Conservation (phyloP, 768 basidiomycete species). For the Saitozyma sp. region DNA sequence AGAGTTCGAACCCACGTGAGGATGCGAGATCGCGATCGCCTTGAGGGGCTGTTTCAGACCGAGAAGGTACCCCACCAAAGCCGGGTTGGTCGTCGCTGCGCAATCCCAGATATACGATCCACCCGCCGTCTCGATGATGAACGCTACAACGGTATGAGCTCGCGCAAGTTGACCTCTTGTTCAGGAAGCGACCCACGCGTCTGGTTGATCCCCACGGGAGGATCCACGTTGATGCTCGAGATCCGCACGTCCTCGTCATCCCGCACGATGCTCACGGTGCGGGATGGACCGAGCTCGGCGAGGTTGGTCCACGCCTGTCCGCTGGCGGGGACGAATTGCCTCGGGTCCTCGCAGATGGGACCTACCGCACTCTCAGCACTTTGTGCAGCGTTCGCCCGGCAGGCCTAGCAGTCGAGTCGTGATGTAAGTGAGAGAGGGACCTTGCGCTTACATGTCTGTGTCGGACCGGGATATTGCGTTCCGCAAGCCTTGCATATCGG, state of each 20-base stretch:
- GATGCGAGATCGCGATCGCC: conserved; percentile 49
- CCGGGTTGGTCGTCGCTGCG: conserved; percentile 37
- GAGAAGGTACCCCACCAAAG: conserved; percentile 25
- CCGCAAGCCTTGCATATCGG: conserved; percentile 50
- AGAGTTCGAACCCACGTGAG: conserved; percentile 37
- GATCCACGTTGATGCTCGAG: conserved; percentile 36
- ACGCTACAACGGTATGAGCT: conserved; percentile 26
- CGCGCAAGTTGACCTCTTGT: not conserved
- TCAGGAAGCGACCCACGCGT: conserved; percentile 33
- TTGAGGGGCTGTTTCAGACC: conserved; percentile 36
- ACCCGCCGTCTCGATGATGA: conserved; percentile 39
- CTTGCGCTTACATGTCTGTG: conserved; percentile 21
- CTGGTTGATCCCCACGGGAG: conserved; percentile 47
- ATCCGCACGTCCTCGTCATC: conserved; percentile 45
- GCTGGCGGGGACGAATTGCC: conserved; percentile 41
- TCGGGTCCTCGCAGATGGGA: conserved; percentile 39
- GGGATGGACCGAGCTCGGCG: conserved; percentile 19
- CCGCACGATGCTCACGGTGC: conserved; percentile 27
- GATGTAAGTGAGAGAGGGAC: too few relatives aligned
- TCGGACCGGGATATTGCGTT: conserved; percentile 38
- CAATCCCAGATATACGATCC: conserved; percentile 52
- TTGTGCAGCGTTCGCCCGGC: not conserved
- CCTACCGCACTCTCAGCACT: conserved; percentile 11
- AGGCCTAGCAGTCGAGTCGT: not conserved
- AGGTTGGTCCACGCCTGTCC: conserved; percentile 48